Evolutionary conservation across 805 yeast species (phyloP), one percentile per base, ranked within the genome.

Genomic region (Candida anglica): DNA sequence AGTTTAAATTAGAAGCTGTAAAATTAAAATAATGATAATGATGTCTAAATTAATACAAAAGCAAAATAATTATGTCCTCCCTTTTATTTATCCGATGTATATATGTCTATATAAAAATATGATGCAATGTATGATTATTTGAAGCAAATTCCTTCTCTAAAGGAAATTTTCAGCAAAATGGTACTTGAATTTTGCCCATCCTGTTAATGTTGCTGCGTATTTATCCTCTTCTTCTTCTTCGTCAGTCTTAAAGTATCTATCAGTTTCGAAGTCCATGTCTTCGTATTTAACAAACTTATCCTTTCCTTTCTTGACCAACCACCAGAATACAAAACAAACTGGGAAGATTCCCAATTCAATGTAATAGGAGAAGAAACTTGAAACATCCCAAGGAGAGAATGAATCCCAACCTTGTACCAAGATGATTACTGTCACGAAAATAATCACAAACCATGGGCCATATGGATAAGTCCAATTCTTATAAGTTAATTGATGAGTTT

Each of bases 391-490:
- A 13, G 78, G 78, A 6, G 66, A 58, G 39, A 73, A 66, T 4
- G 71, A 53, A 6, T 69, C 49, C 77, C 77, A 73, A 6, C 78
- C 79, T 54, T 73, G 79, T 6, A 73, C 69, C n/a, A 73, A 49
- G 21, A 73, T 56, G 37, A 73, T 68, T 33, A 72, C 59, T 0
- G 60, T 42, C 4, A 66, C 68, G 36, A 66, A 62, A 4, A 70
- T 40, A 1, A 69, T 67, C 13, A 64, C 63, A 40, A 70, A 58
- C 57, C 66, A 70, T 8, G 75, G 74, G 1, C 77, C 78, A 36
- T 50, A 65, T 8, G 79, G 78, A 42, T 72, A 65, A 1, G 76
- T 66, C 77, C 77, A 72, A 45, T 71, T 72, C 34, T 49, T 60
- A 47, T 52, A 71, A 9, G 51, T 44, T 19, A 73, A 50, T 38